Base-by-base conservation (phyloP, 768 basidiomycete species). In the Lentinus tigrinus region DNA sequence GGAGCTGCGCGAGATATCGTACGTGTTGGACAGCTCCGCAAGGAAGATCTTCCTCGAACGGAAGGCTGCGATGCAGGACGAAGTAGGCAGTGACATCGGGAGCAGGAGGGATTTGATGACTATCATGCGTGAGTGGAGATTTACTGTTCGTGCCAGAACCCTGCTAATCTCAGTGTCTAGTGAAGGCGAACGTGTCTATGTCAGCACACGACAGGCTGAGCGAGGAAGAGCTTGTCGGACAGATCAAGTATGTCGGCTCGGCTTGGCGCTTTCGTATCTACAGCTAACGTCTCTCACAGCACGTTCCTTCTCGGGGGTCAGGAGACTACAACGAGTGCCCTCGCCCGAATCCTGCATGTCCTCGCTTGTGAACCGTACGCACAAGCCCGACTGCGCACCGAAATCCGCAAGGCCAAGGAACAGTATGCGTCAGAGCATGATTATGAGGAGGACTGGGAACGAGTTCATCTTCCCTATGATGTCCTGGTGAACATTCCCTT, bases 401-500 rank as follows among this genome's bases (percentile, higher is more conserved):
- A 77, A 54, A 60, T 75, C 36, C 65, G 67, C 34, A 47, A 61
- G 4, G 74, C 71, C 1, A 75, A 73, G 57, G 37, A 39, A 16
- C 61, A 61, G 17, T 63, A 65, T 43, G 63, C 58, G 1, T 24
- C 37, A 2, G 46, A 43, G 2, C 28, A 43, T 3, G 52, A 48
- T 8, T n/a, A 51, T 5, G 46, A 44, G 3, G 49, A 44, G 11
- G 56, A 52, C 26, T 76, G 74, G 74, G 61, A 69, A 49, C 63
- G 67, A 21, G 65, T 68, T 13, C 66, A 64, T 6, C 61, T 77
- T 26, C 66, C 75, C 17, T 76, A 77, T 50, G 77, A 81, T 61
- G 60, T 66, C 1, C 72, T 83, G 21, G 71, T 75, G 56, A 56
- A 64, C 8, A 68, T 84, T 23, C 74, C 78, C 1, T 81, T 78